phyloP scores from a whole-genome alignment of 495 filamentous ascomycete genomes.

The Xanthoparmelia taractica region DNA sequence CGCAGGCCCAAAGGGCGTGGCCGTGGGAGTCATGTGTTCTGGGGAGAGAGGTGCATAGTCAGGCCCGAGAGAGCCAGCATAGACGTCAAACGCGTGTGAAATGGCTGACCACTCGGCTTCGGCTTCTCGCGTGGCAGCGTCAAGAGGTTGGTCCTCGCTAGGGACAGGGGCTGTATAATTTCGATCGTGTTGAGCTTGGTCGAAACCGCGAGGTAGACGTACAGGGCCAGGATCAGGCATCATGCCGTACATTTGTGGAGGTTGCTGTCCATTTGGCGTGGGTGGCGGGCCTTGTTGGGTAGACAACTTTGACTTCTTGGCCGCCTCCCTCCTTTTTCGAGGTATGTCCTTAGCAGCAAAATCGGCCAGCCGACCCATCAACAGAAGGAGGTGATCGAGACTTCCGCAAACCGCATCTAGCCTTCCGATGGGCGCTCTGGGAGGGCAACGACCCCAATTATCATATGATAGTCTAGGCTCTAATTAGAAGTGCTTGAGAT shows the following conservation, averaged over 20 bases:
- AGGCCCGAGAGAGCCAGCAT: constrained; percentile 58
- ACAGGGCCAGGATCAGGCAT: constrained; percentile 37
- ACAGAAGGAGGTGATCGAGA: constrained; percentile 73
- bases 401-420: constrained; percentile 78
- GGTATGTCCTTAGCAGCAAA: constrained; percentile 72
- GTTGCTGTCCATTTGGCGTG: constrained; percentile 7
- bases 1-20: constrained; percentile 75
- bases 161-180: constrained; percentile 18
- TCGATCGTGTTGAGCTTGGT: constrained; percentile 24
- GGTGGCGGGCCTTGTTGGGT: constrained; percentile 29
- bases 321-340: constrained; percentile 55
- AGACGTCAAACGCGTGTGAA: constrained; percentile 55
- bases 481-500: constrained; percentile 20
- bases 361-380: constrained; percentile 73
- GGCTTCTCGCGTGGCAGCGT: constrained; percentile 58
- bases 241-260: constrained; percentile 49
- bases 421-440: constrained; percentile 69
- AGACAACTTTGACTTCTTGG: constrained; percentile 24
- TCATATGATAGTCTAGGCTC: constrained; percentile 63
- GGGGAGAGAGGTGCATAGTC: constrained; percentile 72
- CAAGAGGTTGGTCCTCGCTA: constrained; percentile 45
- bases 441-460: constrained; percentile 75
- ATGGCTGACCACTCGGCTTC: constrained; percentile 76
- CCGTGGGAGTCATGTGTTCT: constrained; percentile 55
- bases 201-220: constrained; percentile 38